Base-by-base conservation (phyloP, 345 rosid species). In the Melaleuca alternifolia region DNA sequence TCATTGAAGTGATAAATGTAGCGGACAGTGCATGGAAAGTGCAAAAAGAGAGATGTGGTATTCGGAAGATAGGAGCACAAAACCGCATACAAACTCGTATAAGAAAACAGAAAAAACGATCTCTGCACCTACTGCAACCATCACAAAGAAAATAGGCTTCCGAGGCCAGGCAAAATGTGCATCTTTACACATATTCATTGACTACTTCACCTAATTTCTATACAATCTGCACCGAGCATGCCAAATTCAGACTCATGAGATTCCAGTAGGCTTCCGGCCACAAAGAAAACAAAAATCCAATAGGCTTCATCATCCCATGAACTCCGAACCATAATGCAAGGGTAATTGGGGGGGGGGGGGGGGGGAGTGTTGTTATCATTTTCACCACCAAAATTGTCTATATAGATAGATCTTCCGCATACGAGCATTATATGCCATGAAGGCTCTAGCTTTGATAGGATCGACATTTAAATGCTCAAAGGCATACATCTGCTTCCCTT, bases 331-430 rank as follows among this genome's bases (percentile, higher is more conserved):
- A 41, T 3, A 50, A 83, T 48, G 82, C 8, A 48, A 28, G 85
- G 26, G 81, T 37, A 37, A 71, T 18, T 41, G 41, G 41, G 41
- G 41, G 41, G 41, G 41, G 41, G 41, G 41, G 41, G 41, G 41
- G 41, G 41, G 41, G 4, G 41, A 41, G n/a, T n/a, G n/a, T n/a
- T n/a, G n/a, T n/a, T 33, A 18, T 96, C 92, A 94, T 89, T 93
- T 96, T 97, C 98, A 96, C 95, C 97, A 96, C 97, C 97, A 96
- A 91, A 96, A 96, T 91, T 96, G 97, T 84, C 96, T 91, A 85
- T 91, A 96, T 88, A 96, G 89, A 89, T 93, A 96, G 28, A 92
- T 84, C 88, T 92, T 96, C 89, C 97, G 90, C 98, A 96, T 95
- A 84, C 97, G 93, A 84, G 83, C 87, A 90, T 94, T 88, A 85